Conservation (phyloP, 139 green algal genomes). For the Pseudopediastrum boryanum region DNA sequence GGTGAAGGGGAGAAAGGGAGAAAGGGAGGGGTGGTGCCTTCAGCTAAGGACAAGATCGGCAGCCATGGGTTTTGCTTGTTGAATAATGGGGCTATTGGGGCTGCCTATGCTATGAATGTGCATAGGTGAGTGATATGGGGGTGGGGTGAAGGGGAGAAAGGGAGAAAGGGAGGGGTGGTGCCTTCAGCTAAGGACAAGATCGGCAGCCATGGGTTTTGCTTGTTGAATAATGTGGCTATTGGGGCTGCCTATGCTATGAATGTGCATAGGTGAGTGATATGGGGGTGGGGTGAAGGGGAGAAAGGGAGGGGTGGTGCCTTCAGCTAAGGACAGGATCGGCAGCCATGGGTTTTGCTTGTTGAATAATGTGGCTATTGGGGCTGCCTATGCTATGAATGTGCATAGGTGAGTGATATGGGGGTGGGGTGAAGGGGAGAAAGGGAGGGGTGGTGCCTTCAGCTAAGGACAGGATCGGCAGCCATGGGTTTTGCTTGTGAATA, state of each 20-base stretch:
- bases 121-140: conserved; percentile 56
- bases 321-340: too few relatives aligned
- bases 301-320: not conserved
- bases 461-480: too few relatives aligned
- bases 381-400: conserved; percentile 85
- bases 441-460: too few relatives aligned
- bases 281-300: not conserved
- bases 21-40: not conserved
- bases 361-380: conserved; percentile 92
- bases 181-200: too few relatives aligned
- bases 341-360: conserved; percentile 97
- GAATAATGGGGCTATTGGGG: conserved; percentile 92
- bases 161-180: not conserved
- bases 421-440: not conserved
- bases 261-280: conserved; percentile 62
- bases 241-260: conserved; percentile 87
- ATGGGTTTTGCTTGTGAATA: conserved; percentile 97
- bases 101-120: conserved; percentile 85
- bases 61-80: conserved; percentile 97
- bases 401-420: conserved; percentile 56
- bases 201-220: conserved; percentile 96
- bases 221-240: conserved; percentile 95
- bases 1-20: not conserved
- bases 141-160: not conserved
- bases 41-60: too few relatives aligned